A percentile compares a stretch with the other conserved stretches of the same genome.
These are phyloP conservation scores for Citrus medica DNA, from an alignment of 345 rosid genomes.

Conservation along the genomic window DNA sequence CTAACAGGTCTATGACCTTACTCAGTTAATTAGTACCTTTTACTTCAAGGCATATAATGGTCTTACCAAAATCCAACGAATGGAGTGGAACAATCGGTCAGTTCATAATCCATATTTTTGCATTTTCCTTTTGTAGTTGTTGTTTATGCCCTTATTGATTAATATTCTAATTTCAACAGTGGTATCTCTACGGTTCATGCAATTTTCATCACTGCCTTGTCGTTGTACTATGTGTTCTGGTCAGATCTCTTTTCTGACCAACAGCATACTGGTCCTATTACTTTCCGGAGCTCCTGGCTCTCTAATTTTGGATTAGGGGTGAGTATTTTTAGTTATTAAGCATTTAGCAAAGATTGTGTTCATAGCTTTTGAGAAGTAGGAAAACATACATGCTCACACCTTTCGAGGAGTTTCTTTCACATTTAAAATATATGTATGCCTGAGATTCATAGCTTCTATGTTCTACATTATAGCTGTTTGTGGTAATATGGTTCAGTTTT, in stretches of 20 bases:
- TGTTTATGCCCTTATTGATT: slow-evolving; percentile 6
- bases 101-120: background rate
- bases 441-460: background rate
- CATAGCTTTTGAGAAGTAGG: background rate
- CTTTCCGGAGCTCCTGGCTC: slow-evolving; percentile 58
- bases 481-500: background rate
- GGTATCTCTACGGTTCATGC: slow-evolving; percentile 84
- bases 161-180: slow-evolving; percentile 37
- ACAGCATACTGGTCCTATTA: slow-evolving; percentile 34
- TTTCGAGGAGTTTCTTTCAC: background rate
- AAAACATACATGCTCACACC: background rate
- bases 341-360: background rate
- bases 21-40: slow-evolving; percentile 51
- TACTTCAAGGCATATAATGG: slow-evolving; percentile 54
- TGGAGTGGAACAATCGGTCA: slow-evolving; percentile 92
- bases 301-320: slow-evolving; percentile 80
- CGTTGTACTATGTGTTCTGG: slow-evolving; percentile 74
- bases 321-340: slow-evolving; percentile 17
- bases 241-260: slow-evolving; percentile 67
- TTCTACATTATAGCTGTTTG: background rate
- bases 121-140: slow-evolving; percentile 4
- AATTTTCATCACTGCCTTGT: slow-evolving; percentile 47
- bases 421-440: background rate
- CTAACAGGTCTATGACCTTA: slow-evolving; percentile 63
- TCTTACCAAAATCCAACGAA: slow-evolving; percentile 56